phyloP scores from a whole-genome alignment of 805 yeast genomes.

The Candida sphagnicola region DNA sequence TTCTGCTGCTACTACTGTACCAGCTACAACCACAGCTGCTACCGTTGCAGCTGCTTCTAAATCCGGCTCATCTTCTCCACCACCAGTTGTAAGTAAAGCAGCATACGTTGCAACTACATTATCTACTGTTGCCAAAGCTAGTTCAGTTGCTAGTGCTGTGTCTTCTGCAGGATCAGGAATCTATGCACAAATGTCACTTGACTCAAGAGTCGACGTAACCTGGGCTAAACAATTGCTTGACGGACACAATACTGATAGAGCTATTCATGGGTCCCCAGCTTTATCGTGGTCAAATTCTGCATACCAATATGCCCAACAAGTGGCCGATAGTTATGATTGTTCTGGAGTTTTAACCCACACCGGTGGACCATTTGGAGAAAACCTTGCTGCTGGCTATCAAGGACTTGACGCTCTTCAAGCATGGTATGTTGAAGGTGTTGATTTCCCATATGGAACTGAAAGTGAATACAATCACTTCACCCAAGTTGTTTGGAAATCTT shows the following conservation, averaged over 20 bases:
- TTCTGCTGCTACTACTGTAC: constrained; percentile 2
- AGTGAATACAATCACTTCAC: constrained; percentile 50
- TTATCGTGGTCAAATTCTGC: constrained; percentile 30
- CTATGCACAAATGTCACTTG: constrained; percentile 12
- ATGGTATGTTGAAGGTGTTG: constrained; percentile 32
- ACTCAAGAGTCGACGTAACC: constrained; percentile 19
- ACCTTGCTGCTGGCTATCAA: constrained; percentile 32
- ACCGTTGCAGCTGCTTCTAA: constrained; percentile 8
- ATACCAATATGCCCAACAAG: constrained; percentile 29
- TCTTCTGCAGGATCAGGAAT: constrained; percentile 6
- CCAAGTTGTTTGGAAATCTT: constrained; percentile 68
- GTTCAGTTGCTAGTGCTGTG: constrained; percentile 7
- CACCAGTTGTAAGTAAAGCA: constrained; percentile 11
- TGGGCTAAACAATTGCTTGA: constrained; percentile 29
- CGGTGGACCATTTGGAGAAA: constrained; percentile 35
- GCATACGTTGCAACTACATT: constrained; percentile 4
- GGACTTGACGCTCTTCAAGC: constrained; percentile 26
- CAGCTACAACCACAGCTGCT: constrained; percentile 6
- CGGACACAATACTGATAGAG: constrained; percentile 31
- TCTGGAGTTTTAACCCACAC: constrained; percentile 35
- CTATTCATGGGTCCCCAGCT: constrained; percentile 23
- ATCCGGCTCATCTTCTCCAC: constrained; percentile 7
- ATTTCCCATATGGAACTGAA: constrained; percentile 21
- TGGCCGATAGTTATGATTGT: constrained; percentile 34
- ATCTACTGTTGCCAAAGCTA: too few relatives aligned